These are phyloP conservation scores for Albugo laibachii DNA, from an alignment of 352 stramenopile species.

Conservation along the genomic window DNA sequence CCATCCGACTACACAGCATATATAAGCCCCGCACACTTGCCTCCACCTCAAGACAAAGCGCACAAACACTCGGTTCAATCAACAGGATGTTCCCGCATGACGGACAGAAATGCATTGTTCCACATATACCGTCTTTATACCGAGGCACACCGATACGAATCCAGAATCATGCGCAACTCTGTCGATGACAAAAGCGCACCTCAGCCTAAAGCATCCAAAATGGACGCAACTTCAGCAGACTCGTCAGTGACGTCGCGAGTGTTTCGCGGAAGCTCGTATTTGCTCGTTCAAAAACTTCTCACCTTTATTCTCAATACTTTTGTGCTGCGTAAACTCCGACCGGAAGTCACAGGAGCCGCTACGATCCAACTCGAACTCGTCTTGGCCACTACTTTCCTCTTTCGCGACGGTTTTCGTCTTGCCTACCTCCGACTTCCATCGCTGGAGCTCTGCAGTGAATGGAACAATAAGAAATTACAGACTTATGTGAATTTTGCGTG, in stretches of 20 bases:
- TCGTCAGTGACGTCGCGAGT: constrained; percentile 21
- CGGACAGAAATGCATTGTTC: constrained; percentile 78
- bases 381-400: constrained; percentile 73
- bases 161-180: too few relatives aligned
- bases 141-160: too few relatives aligned
- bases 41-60: constrained; percentile 1
- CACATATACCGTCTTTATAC: too few relatives aligned
- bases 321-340: constrained; percentile 43
- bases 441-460: constrained; percentile 16
- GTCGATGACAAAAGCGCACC: too few relatives aligned
- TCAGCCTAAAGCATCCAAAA: too few relatives aligned
- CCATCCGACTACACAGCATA: constrained; percentile 37
- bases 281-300: constrained; percentile 64
- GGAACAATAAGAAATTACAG: constrained; percentile 12
- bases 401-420: constrained; percentile 79
- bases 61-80: constrained; percentile 36
- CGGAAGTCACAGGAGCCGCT: constrained; percentile 57
- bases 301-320: constrained; percentile 76
- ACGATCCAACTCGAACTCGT: constrained; percentile 79
- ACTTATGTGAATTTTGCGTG: constrained; percentile 58
- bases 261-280: constrained; percentile 43
- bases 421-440: constrained; percentile 65
- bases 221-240: background rate
- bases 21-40: background rate
- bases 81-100: constrained; percentile 80